These are phyloP conservation scores for Aspergillus saccharolyticus DNA, from an alignment of 495 filamentous ascomycete genomes.

Conservation along the genomic window DNA sequence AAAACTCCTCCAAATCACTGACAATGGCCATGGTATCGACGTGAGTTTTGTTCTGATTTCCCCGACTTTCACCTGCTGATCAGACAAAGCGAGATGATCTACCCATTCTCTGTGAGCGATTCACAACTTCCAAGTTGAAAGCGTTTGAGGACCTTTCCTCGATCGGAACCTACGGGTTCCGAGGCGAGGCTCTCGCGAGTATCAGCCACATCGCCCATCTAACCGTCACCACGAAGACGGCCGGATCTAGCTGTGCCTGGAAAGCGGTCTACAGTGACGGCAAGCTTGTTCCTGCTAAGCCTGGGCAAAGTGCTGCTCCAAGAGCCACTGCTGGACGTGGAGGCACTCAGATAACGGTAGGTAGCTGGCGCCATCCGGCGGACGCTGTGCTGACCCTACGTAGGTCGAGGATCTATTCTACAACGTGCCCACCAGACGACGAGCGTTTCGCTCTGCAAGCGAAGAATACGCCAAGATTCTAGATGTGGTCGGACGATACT, in stretches of 20 bases:
- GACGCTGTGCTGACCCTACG: slow-evolving; percentile 8
- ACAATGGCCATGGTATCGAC: slow-evolving; percentile 96
- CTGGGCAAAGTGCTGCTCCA: slow-evolving; percentile 84
- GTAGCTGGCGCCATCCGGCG: slow-evolving; percentile 10
- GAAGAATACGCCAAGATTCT: slow-evolving; percentile 99
- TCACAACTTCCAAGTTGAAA: slow-evolving; percentile 95
- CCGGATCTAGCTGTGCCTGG: slow-evolving; percentile 85
- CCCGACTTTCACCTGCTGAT: slow-evolving; percentile 2
- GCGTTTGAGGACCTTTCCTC: slow-evolving; percentile 89
- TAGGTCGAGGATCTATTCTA: slow-evolving; percentile 96
- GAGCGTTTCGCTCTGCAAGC: slow-evolving; percentile 84
- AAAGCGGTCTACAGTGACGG: slow-evolving; percentile 82
- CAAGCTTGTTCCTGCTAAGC: slow-evolving; percentile 77
- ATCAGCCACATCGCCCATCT: slow-evolving; percentile 98
- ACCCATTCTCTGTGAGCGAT: slow-evolving; percentile 89
- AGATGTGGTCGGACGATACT: slow-evolving; percentile 89
- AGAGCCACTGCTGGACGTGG: slow-evolving; percentile 86
- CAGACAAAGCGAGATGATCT: slow-evolving; percentile 73
- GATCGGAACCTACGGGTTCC: slow-evolving; percentile 95
- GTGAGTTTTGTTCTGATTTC: slow-evolving; percentile 41
- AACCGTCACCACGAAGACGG: slow-evolving; percentile 89
- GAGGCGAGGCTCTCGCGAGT: slow-evolving; percentile 93
- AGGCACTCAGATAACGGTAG: slow-evolving; percentile 90
- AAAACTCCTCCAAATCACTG: slow-evolving; percentile 93
- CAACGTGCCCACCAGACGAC: slow-evolving; percentile 82